Evolutionary conservation across 1,284 basidiomycete species (phyloP), one percentile per base, ranked within the genome.

Genomic region (Pseudozyma pruni): DNA sequence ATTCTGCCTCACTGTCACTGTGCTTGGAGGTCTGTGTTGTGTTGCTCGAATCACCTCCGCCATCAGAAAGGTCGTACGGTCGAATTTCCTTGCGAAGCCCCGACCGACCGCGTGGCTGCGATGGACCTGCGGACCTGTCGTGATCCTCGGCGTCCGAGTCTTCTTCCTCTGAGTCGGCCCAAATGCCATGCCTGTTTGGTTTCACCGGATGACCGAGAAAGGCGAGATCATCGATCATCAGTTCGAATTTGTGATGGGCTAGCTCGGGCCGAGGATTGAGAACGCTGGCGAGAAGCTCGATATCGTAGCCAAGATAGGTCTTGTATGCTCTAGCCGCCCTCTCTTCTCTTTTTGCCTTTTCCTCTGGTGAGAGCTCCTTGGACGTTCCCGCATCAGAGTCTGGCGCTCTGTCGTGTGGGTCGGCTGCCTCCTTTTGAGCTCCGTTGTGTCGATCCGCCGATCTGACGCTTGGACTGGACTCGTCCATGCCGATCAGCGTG

Each of bases 171-270:
- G 43, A 35, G 0, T 44, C 39, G 17, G 55, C 72, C 63, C 72
- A 74, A 7, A 32, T 35, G 2, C 64, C 70, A 6, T 31, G 35
- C 39, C 86, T 77, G 31, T 90, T 89, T 10, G 89, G 87, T 75
- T 90, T 90, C 1, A 98, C 93, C 0, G 95, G 95, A 82, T 98
- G 94, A 0, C 95, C 95, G 35, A 98, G 86, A 80, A 98, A 98
- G 2, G 89, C 91, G n/a, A 98, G 86, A 75, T 94, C 91, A 77
- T 98, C 94, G 19, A 97, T 90, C 40, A 91, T 84, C 25, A 98
- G 87, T 82, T 96, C 94, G 79, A 97, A 98, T 79, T 93, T 93
- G 81, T 93, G 92, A 83, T 98, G 93, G 79, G 93, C 96, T 80
- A 94, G 88, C 16, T 89, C 86, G 27, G 85, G 84, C 40, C 89